Evolutionary conservation across 495 filamentous ascomycete species (phyloP), one percentile per base, ranked within the genome.

Genomic region (Rhizodiscina lignyota): DNA sequence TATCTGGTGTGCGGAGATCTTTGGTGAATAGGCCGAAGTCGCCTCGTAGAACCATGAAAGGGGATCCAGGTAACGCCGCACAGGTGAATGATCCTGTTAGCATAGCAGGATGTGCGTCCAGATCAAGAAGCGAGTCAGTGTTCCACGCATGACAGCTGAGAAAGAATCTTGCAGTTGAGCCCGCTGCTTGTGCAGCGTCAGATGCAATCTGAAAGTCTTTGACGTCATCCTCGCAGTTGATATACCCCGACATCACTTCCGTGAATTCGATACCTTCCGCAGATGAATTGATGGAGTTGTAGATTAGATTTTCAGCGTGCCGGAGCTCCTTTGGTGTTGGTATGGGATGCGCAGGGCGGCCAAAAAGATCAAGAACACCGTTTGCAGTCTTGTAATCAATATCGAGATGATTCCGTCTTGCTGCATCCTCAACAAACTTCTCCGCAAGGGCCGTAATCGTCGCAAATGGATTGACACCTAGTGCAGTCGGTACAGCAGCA

Each of bases 401-500:
- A 15, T 36, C 39, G 20, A 71, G 57, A 1, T 47, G 43, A 10
- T 58, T 36, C 23, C 55, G 49, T 38, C 48, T 39, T 4, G 59
- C 54, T 30, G 71, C 62, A 2, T 54, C 50, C 34, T 68, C 64
- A 6, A 79, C 59, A 0, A 65, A 67, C 21, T 75, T 61, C 51
- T 79, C 74, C 0, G 76, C 70, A 18, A 82, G 59, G 15, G 76
- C 73, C 0, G 74, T 64, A 24, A 79, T 78, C 2, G 74, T 82
- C 12, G 72, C 77, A 37, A 77, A 68, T n/a, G 73, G 73, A 44
- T 80, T 80, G 10, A 71, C 70, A 20, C 72, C 72, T 10, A 80
- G 52, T n/a, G 71, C 62, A 22, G 68, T 68, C 1, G 76, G 74
- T 37, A 82, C 65, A 1, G 72, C 51, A n/a, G 72, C 62, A 18